Evolutionary conservation across 345 rosid genomes (phyloP).

Genomic region (Eucalyptus sp.): DNA sequence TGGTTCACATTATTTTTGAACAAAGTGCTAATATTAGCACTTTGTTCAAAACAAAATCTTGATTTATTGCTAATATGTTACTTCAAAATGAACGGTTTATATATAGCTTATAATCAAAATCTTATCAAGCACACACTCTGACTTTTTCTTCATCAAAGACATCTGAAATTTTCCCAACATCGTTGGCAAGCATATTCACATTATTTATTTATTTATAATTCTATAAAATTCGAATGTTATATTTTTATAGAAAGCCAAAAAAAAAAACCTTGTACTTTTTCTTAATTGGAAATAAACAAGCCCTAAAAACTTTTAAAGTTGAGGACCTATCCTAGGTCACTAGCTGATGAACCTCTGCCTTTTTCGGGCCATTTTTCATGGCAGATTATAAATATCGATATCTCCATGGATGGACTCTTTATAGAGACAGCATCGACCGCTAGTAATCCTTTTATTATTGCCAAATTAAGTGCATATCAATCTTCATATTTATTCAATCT

Average conservation of each 20-base stretch:
- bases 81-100: background rate
- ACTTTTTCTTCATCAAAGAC: background rate
- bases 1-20: background rate
- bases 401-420: background rate
- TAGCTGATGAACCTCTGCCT: background rate
- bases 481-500: background rate
- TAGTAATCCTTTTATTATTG: background rate
- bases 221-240: background rate
- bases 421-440: background rate
- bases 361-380: background rate
- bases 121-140: background rate
- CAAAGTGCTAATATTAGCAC: background rate
- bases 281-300: background rate
- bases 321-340: background rate
- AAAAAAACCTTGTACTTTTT: background rate
- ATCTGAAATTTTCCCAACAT: background rate
- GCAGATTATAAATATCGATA: background rate
- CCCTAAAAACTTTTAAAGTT: background rate
- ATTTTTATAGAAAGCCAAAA: background rate
- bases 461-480: background rate
- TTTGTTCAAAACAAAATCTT: background rate
- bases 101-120: background rate
- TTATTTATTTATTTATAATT: too few relatives aligned
- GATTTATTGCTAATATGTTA: background rate
- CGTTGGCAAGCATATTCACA: background rate